Conservation (phyloP, 2,329 filamentous ascomycete species). For the Exophiala sp. region DNA sequence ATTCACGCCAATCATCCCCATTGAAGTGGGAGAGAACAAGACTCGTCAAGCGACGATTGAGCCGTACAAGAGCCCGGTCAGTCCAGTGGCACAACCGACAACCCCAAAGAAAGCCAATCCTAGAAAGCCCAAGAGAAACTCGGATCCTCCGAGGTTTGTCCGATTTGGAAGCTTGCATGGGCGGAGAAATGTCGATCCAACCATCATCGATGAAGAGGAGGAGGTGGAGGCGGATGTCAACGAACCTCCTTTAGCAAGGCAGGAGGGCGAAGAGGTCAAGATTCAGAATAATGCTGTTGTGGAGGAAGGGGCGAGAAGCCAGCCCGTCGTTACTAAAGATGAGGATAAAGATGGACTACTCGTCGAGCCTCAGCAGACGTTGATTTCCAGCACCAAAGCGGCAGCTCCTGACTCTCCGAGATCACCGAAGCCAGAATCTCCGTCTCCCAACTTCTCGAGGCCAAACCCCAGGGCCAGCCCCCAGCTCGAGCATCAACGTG, state of each 20-base stretch:
- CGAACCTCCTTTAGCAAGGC: conserved; percentile 8
- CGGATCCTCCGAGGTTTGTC: conserved; percentile 19
- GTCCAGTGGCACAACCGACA: conserved; percentile 3
- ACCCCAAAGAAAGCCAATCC: conserved; percentile 4
- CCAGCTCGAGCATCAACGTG: background rate
- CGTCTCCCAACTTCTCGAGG: conserved; percentile 11
- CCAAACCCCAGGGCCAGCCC: conserved; percentile 6
- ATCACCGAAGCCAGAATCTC: background rate
- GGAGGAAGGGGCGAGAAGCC: background rate
- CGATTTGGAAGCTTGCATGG: conserved; percentile 26
- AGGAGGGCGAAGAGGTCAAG: conserved; percentile 1
- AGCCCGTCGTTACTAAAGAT: background rate
- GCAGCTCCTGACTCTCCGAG: background rate
- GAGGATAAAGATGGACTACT: background rate
- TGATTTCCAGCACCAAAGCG: background rate
- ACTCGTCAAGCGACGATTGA: conserved; percentile 26
- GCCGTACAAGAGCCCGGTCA: conserved; percentile 5
- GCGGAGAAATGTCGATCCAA: conserved; percentile 11
- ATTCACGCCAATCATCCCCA: conserved; percentile 26
- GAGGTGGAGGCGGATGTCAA: conserved; percentile 10
- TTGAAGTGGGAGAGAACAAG: conserved; percentile 21
- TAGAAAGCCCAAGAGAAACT: conserved; percentile 12
- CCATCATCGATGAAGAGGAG: conserved; percentile 19
- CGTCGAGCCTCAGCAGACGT: background rate
- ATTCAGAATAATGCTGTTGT: background rate